Conservation (phyloP, 2,329 filamentous ascomycete species). For the Arachnopeziza araneosa region DNA sequence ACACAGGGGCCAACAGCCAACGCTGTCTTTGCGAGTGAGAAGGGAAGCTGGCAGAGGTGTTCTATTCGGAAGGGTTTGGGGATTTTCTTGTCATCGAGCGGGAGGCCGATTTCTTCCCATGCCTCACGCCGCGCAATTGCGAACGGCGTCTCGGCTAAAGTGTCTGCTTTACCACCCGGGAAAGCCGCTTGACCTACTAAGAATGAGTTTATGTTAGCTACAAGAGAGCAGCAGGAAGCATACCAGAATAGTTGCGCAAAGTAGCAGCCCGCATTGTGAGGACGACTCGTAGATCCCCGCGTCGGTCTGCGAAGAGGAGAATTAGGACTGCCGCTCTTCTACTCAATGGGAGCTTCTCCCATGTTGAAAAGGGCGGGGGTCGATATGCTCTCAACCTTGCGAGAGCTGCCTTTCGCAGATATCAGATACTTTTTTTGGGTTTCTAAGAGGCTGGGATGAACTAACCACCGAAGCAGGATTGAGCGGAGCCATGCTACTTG, state of each 20-base stretch:
- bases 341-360: conserved; percentile 55
- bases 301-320: conserved; percentile 77
- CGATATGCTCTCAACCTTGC: conserved; percentile 55
- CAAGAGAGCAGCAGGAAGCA: neutral
- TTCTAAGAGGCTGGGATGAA: conserved; percentile 1
- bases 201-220: conserved; percentile 3
- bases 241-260: conserved; percentile 64
- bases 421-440: conserved; percentile 4
- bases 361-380: conserved; percentile 54
- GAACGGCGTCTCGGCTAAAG: conserved; percentile 54
- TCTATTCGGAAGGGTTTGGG: conserved; percentile 78
- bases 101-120: conserved; percentile 87
- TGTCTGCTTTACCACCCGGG: conserved; percentile 70
- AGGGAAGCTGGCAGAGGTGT: conserved; percentile 79
- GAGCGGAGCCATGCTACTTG: conserved; percentile 30
- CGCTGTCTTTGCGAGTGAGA: conserved; percentile 66
- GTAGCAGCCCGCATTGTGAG: conserved; percentile 62
- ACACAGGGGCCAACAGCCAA: conserved; percentile 71
- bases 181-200: conserved; percentile 64
- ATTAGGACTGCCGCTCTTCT: conserved; percentile 83
- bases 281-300: conserved; percentile 70
- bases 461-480: conserved; percentile 27
- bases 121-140: conserved; percentile 86
- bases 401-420: conserved; percentile 33
- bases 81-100: conserved; percentile 61